Evolutionary conservation across 352 stramenopile species (phyloP), one percentile per base, ranked within the genome.

Genomic region (Phytophthora pluvialis): DNA sequence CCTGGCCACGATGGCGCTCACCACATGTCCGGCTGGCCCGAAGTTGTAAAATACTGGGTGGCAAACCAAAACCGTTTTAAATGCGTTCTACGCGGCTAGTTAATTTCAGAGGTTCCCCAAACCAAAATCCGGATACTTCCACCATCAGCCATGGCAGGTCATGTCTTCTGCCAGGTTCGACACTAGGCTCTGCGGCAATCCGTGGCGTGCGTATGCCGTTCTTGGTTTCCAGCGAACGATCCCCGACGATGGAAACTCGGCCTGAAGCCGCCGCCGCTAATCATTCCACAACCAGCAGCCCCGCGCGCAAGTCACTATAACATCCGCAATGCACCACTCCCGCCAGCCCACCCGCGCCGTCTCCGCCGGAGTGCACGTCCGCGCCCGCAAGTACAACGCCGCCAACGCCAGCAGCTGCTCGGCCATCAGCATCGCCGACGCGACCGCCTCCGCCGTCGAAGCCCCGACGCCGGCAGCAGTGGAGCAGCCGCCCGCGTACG

Each of bases 221-320:
- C 49, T 28, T 72, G 64, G 58, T 49, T 72, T 62, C 52, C 36
- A 52, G 45, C 46, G 52, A 72, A 72, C 21, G 29, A 36, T 67
- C 57, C 39, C 33, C 35, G 25, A 45, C 15, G 32, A 10, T 8
- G 16, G 21, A 15, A 57, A 43, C 18, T 31, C 12, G 1, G 21
- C 31, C 43, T 57, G 29, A 64, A 62, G 43, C 13, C 25, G 25
- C 28, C 25, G 5, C 4, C 10, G n/a, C 33, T 21, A 29, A 4
- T 61, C 66, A 74, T 63, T 71, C 48, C 29, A 15, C 49, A 67
- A 64, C 11, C n/a, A 42, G 53, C 61, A 33, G 13, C 42, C 31
- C 29, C n/a, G 7, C 13, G 36, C 39, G 3, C 66, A 74, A 64
- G 43, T 58, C 45, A 26, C 10, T 13, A 46, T 13, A 16, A 1